Evolutionary conservation across 345 rosid species (phyloP).

Genomic region (Rhodomyrtus tomentosa): DNA sequence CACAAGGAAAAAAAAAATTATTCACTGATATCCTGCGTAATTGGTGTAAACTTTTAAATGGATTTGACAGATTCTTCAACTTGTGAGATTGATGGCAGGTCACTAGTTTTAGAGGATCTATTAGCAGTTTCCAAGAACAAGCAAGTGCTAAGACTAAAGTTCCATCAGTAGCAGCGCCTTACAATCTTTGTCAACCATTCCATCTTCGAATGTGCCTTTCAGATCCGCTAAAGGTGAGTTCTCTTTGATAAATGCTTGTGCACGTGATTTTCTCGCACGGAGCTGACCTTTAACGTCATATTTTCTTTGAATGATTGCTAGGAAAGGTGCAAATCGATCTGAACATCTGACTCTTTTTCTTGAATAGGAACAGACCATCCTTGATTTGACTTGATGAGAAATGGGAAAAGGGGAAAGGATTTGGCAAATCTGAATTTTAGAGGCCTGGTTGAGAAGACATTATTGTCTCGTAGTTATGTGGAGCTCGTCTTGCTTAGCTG

Average conservation of each 20-base stretch:
- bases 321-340: too few relatives aligned
- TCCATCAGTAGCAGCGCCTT: constrained; percentile 54
- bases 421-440: neutral
- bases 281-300: neutral
- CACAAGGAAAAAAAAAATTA: neutral
- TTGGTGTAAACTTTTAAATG: neutral
- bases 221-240: constrained; percentile 55
- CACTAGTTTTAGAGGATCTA: constrained; percentile 81
- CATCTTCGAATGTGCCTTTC: constrained; percentile 56
- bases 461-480: neutral
- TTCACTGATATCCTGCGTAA: neutral
- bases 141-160: constrained; percentile 61
- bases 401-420: neutral
- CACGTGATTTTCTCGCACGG: neutral
- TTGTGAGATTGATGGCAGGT: constrained; percentile 47
- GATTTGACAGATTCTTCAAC: neutral
- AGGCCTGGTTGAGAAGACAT: neutral
- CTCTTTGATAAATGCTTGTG: neutral
- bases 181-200: constrained; percentile 61
- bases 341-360: too few relatives aligned
- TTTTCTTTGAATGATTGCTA: too few relatives aligned
- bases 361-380: neutral
- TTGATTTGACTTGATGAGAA: neutral
- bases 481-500: neutral
- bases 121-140: constrained; percentile 87